Percentiles rank a stretch among this genome's conserved stretches.
phyloP scores from a whole-genome alignment of 768 basidiomycete genomes.

The Nidularia pulvinata region DNA sequence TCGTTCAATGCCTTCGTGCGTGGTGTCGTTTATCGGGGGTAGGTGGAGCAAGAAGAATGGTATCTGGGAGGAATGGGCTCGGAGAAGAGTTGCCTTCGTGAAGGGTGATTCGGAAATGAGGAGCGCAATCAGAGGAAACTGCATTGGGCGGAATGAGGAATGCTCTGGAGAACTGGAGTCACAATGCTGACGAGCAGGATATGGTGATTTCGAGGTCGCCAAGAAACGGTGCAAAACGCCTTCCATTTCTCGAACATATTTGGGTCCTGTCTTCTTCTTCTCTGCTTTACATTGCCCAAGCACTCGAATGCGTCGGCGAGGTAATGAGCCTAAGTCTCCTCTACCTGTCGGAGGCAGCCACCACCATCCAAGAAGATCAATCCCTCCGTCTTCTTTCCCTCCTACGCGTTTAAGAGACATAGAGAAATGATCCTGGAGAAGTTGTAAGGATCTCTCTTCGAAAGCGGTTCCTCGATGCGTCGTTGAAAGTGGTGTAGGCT shows the following conservation, averaged over 20 bases:
- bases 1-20: conserved; percentile 3
- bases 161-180: not conserved
- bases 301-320: conserved; percentile 64
- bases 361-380: conserved; percentile 95
- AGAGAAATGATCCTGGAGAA: conserved; percentile 66
- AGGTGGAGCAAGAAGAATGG: conserved; percentile 83
- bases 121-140: conserved; percentile 58
- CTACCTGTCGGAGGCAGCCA: conserved; percentile 56
- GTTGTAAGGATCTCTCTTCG: conserved; percentile 62
- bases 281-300: conserved; percentile 93
- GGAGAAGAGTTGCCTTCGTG: conserved; percentile 66
- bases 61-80: conserved; percentile 71
- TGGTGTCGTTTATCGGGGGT: conserved; percentile 36
- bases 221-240: conserved; percentile 71
- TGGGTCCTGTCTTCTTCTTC: conserved; percentile 76
- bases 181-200: not conserved
- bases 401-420: conserved; percentile 84
- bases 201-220: conserved; percentile 1
- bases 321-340: not conserved
- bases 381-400: conserved; percentile 86
- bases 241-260: conserved; percentile 86
- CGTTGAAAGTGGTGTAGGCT: not conserved
- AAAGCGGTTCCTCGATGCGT: conserved; percentile 62
- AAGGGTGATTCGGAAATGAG: conserved; percentile 84
- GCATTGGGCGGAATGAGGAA: not conserved